phyloP scores from a whole-genome alignment of 1,284 basidiomycete species.

The Pseudozyma flocculosa region DNA sequence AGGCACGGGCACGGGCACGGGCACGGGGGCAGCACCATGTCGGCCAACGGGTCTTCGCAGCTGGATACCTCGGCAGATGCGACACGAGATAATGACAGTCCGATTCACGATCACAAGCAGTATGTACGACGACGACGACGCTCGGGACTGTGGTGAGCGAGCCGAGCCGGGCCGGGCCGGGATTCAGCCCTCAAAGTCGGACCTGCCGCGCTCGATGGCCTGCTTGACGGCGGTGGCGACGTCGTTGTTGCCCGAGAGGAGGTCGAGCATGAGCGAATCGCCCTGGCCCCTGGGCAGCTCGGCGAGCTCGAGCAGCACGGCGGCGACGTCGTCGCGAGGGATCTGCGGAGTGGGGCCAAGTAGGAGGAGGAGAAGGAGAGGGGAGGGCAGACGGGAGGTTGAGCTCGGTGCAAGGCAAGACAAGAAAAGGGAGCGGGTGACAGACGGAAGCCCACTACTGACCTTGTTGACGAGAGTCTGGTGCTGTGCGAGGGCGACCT shows the following conservation, averaged over 20 bases:
- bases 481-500: conserved; percentile 33
- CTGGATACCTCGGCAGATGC: too few species aligned
- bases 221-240: conserved; percentile 63
- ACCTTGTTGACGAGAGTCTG: conserved; percentile 23
- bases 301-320: conserved; percentile 64
- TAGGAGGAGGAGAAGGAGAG: not conserved
- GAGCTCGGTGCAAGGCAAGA: too few species aligned
- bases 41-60: too few species aligned
- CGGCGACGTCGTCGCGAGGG: conserved; percentile 67
- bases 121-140: too few species aligned
- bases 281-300: conserved; percentile 64
- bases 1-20: conserved; percentile 8
- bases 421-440: too few species aligned
- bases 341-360: conserved; percentile 2
- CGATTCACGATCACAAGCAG: too few species aligned
- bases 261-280: conserved; percentile 67
- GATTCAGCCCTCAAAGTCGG: conserved; percentile 56
- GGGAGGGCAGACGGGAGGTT: not conserved
- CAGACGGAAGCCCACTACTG: not conserved
- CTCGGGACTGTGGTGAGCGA: too few species aligned
- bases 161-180: too few species aligned
- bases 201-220: conserved; percentile 64
- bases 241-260: conserved; percentile 66
- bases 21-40: too few species aligned
- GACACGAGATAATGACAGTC: too few species aligned